Percentiles rank a stretch among this genome's conserved stretches.
phyloP scores from a whole-genome alignment of 139 green algal species.

The Closterium sp. region DNA sequence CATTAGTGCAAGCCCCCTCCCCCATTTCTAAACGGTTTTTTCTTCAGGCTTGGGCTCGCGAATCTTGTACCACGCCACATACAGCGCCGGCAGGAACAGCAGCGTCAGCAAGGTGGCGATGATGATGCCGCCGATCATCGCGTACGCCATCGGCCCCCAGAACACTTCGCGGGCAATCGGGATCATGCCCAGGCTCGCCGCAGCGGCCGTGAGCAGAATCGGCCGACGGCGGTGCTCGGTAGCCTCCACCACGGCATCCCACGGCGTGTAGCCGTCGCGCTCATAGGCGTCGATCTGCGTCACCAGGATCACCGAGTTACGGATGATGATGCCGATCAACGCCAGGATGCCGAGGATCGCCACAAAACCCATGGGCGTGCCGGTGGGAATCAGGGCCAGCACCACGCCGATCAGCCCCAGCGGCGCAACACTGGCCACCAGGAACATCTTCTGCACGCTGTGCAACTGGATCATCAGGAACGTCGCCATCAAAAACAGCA shows the following conservation, averaged over 20 bases:
- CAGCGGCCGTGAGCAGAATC: not conserved
- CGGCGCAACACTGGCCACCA: not conserved
- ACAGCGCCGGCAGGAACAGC: not conserved
- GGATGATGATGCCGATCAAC: not conserved
- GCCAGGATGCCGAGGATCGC: not conserved
- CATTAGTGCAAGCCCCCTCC: too few relatives aligned
- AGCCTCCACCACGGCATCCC: not conserved
- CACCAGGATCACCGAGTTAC: not conserved
- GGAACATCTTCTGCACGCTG: not conserved
- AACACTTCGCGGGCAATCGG: not conserved
- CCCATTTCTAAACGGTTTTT: too few relatives aligned
- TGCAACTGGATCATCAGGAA: not conserved
- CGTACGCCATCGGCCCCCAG: not conserved
- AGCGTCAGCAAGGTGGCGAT: not conserved
- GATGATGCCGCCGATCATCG: not conserved
- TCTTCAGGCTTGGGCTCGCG: too few relatives aligned
- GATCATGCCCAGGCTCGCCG: not conserved
- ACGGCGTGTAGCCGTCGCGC: not conserved
- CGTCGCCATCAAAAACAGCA: not conserved
- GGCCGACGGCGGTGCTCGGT: not conserved
- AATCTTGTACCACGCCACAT: not conserved
- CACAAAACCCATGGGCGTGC: not conserved
- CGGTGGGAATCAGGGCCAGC: not conserved
- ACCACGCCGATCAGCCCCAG: not conserved
- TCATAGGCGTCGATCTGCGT: not conserved